These are phyloP conservation scores for Rugiboletus extremiorientalis DNA, from an alignment of 1,284 basidiomycete species.

Conservation along the genomic window DNA sequence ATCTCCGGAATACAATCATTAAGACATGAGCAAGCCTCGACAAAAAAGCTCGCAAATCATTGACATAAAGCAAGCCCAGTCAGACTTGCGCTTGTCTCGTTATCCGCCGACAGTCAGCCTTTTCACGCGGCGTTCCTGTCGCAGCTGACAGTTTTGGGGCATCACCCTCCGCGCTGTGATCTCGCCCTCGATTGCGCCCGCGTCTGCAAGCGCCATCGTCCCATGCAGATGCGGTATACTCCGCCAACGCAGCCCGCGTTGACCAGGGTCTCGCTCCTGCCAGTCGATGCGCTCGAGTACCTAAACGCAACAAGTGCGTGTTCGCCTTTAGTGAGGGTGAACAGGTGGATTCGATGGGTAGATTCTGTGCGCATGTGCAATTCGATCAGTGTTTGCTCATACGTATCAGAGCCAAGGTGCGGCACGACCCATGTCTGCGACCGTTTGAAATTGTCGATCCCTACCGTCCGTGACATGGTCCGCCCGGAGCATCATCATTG, in stretches of 20 bases:
- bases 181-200: slow-evolving; percentile 3
- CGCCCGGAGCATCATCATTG: slow-evolving; percentile 11
- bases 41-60: slow-evolving; percentile 10
- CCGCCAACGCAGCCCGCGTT: slow-evolving; percentile 9
- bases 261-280: slow-evolving; percentile 18
- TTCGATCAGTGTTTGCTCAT: slow-evolving; percentile 6
- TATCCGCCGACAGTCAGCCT: slow-evolving; percentile 12
- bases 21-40: slow-evolving; percentile 6
- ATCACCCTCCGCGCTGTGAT: slow-evolving; percentile 7
- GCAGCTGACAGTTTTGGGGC: slow-evolving; percentile 36
- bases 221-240: slow-evolving; percentile 7
- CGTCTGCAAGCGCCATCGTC: neutral
- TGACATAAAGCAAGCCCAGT: slow-evolving; percentile 31
- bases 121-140: slow-evolving; percentile 24
- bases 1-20: slow-evolving; percentile 1
- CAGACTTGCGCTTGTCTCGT: neutral
- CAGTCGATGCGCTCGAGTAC: slow-evolving; percentile 10
- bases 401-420: slow-evolving; percentile 3
- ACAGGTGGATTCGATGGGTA: slow-evolving; percentile 16
- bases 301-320: slow-evolving; percentile 19
- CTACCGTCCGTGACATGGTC: slow-evolving; percentile 13
- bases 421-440: slow-evolving; percentile 4
- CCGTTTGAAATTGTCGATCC: slow-evolving; percentile 25
- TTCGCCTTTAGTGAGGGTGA: slow-evolving; percentile 11
- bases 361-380: neutral